Percentiles rank a stretch among this genome's conserved stretches.
These are phyloP conservation scores for Seiridium unicorne DNA, from an alignment of 2,329 filamentous ascomycete species.

Conservation along the genomic window DNA sequence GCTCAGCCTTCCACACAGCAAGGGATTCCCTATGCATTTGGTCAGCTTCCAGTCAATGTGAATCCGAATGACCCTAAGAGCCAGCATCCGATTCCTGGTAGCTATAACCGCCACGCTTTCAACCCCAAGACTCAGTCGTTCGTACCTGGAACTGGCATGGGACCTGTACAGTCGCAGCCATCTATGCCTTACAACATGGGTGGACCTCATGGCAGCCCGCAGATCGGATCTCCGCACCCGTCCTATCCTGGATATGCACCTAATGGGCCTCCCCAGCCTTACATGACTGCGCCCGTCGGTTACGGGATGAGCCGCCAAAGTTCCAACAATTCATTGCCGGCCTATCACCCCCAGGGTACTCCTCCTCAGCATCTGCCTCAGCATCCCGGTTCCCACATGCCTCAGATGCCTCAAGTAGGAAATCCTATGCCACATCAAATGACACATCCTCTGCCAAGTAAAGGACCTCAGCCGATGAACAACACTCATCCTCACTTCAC, in stretches of 20 bases:
- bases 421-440: constrained; percentile 14
- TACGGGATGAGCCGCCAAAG: constrained; percentile 58
- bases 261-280: constrained; percentile 42
- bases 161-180: constrained; percentile 39
- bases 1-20: constrained; percentile 20
- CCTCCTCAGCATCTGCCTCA: constrained; percentile 34
- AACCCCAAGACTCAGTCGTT: constrained; percentile 95
- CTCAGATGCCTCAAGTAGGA: constrained; percentile 35
- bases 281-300: constrained; percentile 37
- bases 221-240: constrained; percentile 50
- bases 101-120: constrained; percentile 81
- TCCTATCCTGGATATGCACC: constrained; percentile 49
- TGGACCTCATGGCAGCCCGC: constrained; percentile 51
- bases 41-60: constrained; percentile 70
- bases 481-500: constrained; percentile 35
- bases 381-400: constrained; percentile 38
- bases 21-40: constrained; percentile 68
- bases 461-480: constrained; percentile 26
- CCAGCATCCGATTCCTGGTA: constrained; percentile 82
- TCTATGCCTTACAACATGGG: constrained; percentile 47
- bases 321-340: constrained; percentile 52
- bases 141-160: constrained; percentile 62
- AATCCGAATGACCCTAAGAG: constrained; percentile 71
- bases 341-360: constrained; percentile 41
- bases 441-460: constrained; percentile 39